phyloP scores from a whole-genome alignment of 129 eudicot genomes.

The Saussurea involucrata region DNA sequence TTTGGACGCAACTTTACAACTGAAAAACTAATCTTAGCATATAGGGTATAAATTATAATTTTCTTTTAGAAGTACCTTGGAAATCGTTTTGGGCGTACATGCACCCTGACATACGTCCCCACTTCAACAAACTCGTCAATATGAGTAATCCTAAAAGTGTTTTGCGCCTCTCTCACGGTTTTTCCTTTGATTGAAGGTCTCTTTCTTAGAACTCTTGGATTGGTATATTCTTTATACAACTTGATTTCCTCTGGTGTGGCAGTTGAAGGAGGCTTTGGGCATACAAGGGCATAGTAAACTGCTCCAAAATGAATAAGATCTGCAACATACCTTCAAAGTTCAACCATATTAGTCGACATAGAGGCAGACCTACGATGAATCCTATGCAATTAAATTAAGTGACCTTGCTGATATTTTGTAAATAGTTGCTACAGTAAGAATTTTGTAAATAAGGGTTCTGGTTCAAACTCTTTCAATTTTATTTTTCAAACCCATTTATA shows the following conservation, averaged over 20 bases:
- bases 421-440: not conserved
- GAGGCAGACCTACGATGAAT: not conserved
- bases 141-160: slow-evolving; percentile 64
- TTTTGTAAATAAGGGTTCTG: no score
- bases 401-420: not conserved
- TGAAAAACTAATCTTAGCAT: not conserved
- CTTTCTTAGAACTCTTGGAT: slow-evolving; percentile 53
- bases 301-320: slow-evolving; percentile 98
- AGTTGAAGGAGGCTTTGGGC: slow-evolving; percentile 85
- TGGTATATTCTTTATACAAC: slow-evolving; percentile 60
- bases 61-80: slow-evolving; percentile 54
- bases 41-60: not conserved
- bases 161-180: slow-evolving; percentile 85
- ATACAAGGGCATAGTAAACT: slow-evolving; percentile 83
- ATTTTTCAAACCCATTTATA: no score
- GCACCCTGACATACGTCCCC: slow-evolving; percentile 88
- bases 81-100: slow-evolving; percentile 93
- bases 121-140: slow-evolving; percentile 71
- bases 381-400: not conserved
- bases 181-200: slow-evolving; percentile 87
- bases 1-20: not conserved
- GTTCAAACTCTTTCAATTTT: no score
- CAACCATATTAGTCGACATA: slow-evolving; percentile 20
- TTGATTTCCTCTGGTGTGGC: slow-evolving; percentile 72
- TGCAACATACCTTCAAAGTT: slow-evolving; percentile 73